These are phyloP conservation scores for Cyathus striatus DNA, from an alignment of 768 basidiomycete species.

Conservation along the genomic window DNA sequence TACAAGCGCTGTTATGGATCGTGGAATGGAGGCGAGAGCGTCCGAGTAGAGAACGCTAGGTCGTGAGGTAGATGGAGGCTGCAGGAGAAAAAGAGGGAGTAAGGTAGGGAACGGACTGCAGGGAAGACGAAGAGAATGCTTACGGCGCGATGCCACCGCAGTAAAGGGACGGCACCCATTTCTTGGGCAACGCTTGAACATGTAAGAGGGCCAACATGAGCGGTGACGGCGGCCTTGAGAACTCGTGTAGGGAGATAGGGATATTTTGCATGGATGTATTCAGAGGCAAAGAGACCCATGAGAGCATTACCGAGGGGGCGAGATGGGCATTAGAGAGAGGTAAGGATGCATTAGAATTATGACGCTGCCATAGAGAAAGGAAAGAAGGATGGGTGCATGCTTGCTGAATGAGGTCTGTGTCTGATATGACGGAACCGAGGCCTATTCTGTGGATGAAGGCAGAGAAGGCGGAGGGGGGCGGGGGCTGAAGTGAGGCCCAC, in stretches of 20 bases:
- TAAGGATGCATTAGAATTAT: slow-evolving; percentile 47
- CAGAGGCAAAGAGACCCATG: slow-evolving; percentile 85
- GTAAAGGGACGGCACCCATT: slow-evolving; percentile 70
- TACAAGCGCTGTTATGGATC: slow-evolving; percentile 82
- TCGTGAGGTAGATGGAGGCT: slow-evolving; percentile 44
- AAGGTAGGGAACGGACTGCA: no score
- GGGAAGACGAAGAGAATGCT: slow-evolving; percentile 15
- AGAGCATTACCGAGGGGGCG: slow-evolving; percentile 78
- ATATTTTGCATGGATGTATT: slow-evolving; percentile 74
- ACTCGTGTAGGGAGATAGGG: slow-evolving; percentile 92
- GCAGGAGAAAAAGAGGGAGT: not conserved
- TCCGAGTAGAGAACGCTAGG: slow-evolving; percentile 70
- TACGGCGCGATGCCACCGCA: slow-evolving; percentile 81
- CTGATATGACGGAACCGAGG: slow-evolving; percentile 49
- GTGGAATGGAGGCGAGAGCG: slow-evolving; percentile 83
- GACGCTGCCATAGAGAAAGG: slow-evolving; percentile 45
- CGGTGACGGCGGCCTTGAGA: slow-evolving; percentile 85
- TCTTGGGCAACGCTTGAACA: slow-evolving; percentile 84
- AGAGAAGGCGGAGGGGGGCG: slow-evolving; percentile 63
- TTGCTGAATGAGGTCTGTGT: slow-evolving; percentile 56
- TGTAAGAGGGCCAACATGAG: slow-evolving; percentile 83
- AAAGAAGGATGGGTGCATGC: slow-evolving; percentile 81
- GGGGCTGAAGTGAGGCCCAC: slow-evolving; percentile 71
- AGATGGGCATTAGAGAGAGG: slow-evolving; percentile 74
- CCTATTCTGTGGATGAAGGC: slow-evolving; percentile 79